Conservation (phyloP, 768 basidiomycete genomes). For the Leccinum aurantiacum region DNA sequence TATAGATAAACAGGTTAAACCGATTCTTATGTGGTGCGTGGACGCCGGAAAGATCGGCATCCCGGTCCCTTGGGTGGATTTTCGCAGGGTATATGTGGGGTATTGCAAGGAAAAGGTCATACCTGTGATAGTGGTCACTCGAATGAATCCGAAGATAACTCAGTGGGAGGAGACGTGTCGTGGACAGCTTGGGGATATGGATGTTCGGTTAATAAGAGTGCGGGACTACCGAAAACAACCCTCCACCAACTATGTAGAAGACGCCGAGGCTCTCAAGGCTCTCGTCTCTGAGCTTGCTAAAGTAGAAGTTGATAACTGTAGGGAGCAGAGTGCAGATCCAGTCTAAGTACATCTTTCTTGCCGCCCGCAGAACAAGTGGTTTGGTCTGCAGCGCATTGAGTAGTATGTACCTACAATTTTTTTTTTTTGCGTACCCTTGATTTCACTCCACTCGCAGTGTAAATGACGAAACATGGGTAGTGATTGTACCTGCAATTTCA, state of each 20-base stretch:
- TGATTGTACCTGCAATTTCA: background rate
- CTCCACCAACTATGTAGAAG: conserved; percentile 15
- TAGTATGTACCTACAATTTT: background rate
- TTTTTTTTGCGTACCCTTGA: background rate
- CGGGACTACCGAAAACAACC: conserved; percentile 10
- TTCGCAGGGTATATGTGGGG: conserved; percentile 25
- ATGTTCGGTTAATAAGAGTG: conserved; percentile 12
- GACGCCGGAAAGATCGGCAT: conserved; percentile 21
- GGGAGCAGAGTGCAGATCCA: conserved; percentile 3
- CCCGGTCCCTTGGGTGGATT: conserved; percentile 18
- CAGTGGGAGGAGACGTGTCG: conserved; percentile 17
- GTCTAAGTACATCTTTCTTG: background rate
- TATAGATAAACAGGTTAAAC: conserved; percentile 4
- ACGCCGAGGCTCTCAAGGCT: conserved; percentile 15
- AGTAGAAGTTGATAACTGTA: background rate
- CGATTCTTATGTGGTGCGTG: conserved; percentile 29
- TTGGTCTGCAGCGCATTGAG: background rate
- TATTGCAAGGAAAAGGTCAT: conserved; percentile 22
- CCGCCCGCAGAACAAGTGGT: background rate
- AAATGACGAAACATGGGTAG: background rate
- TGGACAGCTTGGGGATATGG: conserved; percentile 13
- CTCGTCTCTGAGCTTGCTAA: conserved; percentile 10
- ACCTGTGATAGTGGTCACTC: conserved; percentile 24
- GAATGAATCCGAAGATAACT: background rate
- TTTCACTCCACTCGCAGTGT: background rate